Evolutionary conservation across 2,329 filamentous ascomycete genomes (phyloP), one percentile per base, ranked within the genome.

Genomic region (Diaporthe citrichinensis): DNA sequence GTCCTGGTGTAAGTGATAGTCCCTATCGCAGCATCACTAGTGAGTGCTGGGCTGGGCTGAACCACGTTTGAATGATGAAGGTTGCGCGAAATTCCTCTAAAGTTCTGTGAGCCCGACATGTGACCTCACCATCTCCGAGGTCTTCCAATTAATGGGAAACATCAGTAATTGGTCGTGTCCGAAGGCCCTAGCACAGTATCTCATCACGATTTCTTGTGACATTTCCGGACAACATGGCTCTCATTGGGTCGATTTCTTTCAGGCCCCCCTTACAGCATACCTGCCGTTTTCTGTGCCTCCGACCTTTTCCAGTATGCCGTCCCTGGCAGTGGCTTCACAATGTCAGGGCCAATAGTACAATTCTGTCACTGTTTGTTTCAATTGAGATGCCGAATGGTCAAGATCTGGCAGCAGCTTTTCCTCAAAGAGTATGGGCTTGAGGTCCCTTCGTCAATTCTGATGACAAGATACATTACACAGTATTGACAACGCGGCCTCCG

Each of bases 401-500:
- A 55, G 17, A n/a, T 34, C 23, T 51, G 31, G 46, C 12, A 53
- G 44, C 31, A 14, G 39, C 53, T 51, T 23, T n/a, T 34, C 12
- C 31, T 68, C 44, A 39, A 68, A 53, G 17, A 39, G 23, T 46
- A 20, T 55, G 65, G 65, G 46, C 49, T 55, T 39, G 65, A 55
- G 65, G 49, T 41, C 49, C 65, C 65, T 69, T 69, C n/a, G 49
- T 69, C 65, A 69, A 69, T 69, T 69, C 65, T 41, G 49, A 55
- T 41, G 49, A 69, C 65, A 69, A 55, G 49, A 69, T 69, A 69
- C 65, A 69, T 68, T 69, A 69, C 49, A 55, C 65, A 69, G 34
- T 55, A 55, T 69, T 69, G 65, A 69, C 65, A 69, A 55, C 34
- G 34, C 49, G 65, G 49, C 34, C 31, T 51, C 49, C 65, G 49